Base-by-base conservation (phyloP, 2,329 filamentous ascomycete species). In the Zymoseptoria pseudotritici region DNA sequence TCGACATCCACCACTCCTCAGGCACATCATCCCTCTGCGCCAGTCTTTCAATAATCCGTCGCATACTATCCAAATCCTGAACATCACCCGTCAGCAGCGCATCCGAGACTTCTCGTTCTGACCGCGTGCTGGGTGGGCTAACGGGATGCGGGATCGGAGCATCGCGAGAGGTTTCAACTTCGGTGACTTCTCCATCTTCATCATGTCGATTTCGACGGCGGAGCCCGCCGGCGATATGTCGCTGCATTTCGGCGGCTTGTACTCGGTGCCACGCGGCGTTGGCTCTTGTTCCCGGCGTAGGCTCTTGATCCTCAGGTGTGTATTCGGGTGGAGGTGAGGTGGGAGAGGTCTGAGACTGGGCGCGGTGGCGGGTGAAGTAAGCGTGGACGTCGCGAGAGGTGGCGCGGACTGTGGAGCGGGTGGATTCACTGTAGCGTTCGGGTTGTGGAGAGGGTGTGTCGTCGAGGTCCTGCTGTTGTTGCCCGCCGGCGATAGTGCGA, bases 11-110 rank as follows among this genome's bases (percentile, higher is more conserved):
- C 85, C 88, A 92, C 64, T 90, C 86, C 62, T 94, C 89, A 0
- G 89, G 88, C 57, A 94, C 87, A 67, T 92, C 88, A 69, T 90
- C 83, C 22, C 89, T 79, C 19, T 83, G 81, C 36, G 86, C 84
- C 58, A 95, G 79, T 51, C 84, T 82, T 66, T 87, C 84, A 42
- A 94, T 80, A 53, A 95, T 87, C 55, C 81, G 80, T 66, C 89
- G 86, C 82, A 92, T 87, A 53, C 86, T 83, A 21, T 83, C 80
- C 24, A 88, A 73, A 67, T 79, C 76, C 5, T 67, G 61, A 11
- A 67, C 64, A 21, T 67, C 68, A 46, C 67, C 64, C 53, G 59
- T 65, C 51, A 70, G 57, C 19, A 69, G 54, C 21, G 62, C 64
- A 24, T 67, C 66, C 2, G 62, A 62, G 46, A 63, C 61, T 21